Evolutionary conservation across 2,329 filamentous ascomycete species (phyloP), one percentile per base, ranked within the genome.

Genomic region (Cladophialophora exuberans): DNA sequence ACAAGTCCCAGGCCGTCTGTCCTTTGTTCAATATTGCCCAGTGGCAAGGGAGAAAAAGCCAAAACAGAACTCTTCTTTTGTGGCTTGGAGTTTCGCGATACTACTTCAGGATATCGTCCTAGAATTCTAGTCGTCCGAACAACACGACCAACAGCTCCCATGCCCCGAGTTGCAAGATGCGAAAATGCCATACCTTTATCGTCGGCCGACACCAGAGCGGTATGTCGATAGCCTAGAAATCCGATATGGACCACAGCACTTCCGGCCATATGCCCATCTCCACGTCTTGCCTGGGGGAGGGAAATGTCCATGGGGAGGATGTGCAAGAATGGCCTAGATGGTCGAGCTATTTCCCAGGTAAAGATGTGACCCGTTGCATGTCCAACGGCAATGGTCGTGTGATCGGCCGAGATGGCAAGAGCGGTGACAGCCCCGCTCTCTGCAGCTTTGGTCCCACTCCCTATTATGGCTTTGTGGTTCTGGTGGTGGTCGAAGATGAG

Each of bases 401-500:
- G 91, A 68, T 99, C 94, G 15, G 93, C 92, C 23, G 94, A 96
- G 54, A 97, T 85, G 4, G 94, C 90, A 55, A 99, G 78, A 1
- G 94, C 83, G 3, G 90, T 96, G 44, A 99, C 82, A 41, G 91
- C 78, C 1, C 94, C 95, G 61, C 88, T 95, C 74, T 97, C 94
- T 46, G 96, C 83, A 89, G 89, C 88, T 80, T 94, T 96, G 1
- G 92, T 96, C 28, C 93, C 92, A 26, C 89, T 88, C 2, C 94
- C 94, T 61, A 99, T 90, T 54, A 97, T 96, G 65, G 89, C 87
- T 73, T 96, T 97, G 54, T 97, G 76, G 64, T 89, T 94, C 73
- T 99, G 94, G 70, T 95, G 90, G 72, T 97, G 97, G 76, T 99
- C 95, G 75, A 99, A 99, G 56, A 97, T 85, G 68, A 99, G 78